A percentile compares a stretch with the other conserved stretches of the same genome.
Conservation (phyloP, 2,329 filamentous ascomycete genomes). For the Geosmithia flava region DNA sequence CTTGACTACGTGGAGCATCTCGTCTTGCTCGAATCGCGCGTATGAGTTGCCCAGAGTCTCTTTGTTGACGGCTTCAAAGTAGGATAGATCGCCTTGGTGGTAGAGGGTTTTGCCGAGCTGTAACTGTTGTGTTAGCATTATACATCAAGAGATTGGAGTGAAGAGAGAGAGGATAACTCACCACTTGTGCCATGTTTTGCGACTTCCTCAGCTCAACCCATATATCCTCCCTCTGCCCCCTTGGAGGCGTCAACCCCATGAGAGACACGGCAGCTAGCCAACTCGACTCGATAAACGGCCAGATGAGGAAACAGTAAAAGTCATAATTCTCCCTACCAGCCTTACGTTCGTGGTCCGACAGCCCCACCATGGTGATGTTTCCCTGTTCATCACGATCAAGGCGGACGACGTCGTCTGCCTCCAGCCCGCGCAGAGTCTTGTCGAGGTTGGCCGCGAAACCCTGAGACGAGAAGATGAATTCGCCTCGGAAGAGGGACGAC, state of each 20-base stretch:
- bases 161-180: constrained; percentile 24
- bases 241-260: constrained; percentile 72
- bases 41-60: constrained; percentile 94
- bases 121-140: constrained; percentile 2
- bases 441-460: constrained; percentile 71
- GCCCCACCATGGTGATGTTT: constrained; percentile 53
- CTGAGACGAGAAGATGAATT: constrained; percentile 92
- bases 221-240: constrained; percentile 41
- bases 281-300: constrained; percentile 91
- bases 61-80: constrained; percentile 98
- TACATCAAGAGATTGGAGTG: background rate
- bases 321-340: constrained; percentile 89
- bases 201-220: constrained; percentile 73
- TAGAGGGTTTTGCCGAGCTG: constrained; percentile 92
- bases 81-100: constrained; percentile 91
- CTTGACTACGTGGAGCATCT: constrained; percentile 67
- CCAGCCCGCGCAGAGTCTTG: constrained; percentile 64
- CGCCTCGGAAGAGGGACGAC: constrained; percentile 84
- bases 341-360: constrained; percentile 63
- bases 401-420: constrained; percentile 65
- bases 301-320: constrained; percentile 97
- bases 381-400: constrained; percentile 45
- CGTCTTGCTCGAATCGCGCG: constrained; percentile 77
- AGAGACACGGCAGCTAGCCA: constrained; percentile 88
- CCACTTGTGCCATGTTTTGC: constrained; percentile 70